phyloP scores from a whole-genome alignment of 495 filamentous ascomycete genomes.

The Achaetomiella virescens region DNA sequence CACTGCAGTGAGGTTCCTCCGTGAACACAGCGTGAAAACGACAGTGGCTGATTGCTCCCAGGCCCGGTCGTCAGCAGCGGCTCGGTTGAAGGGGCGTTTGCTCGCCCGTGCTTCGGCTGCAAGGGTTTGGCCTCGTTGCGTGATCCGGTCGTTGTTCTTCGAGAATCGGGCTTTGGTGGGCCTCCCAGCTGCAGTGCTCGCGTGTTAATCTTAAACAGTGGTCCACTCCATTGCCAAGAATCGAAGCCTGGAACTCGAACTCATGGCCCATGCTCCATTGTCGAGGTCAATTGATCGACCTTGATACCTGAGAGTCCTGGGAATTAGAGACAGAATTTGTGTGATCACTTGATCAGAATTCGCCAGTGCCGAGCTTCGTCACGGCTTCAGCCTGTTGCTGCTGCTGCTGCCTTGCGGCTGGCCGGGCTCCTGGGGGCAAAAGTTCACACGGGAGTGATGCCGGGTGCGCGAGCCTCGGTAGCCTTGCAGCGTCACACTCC shows the following conservation, averaged over 20 bases:
- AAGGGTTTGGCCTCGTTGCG: neutral
- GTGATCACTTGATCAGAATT: neutral
- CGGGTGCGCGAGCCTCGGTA: conserved; percentile 10
- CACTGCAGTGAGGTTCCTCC: neutral
- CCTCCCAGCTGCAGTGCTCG: conserved; percentile 8
- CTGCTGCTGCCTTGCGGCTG: conserved; percentile 19
- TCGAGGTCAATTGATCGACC: neutral
- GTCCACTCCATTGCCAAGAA: conserved; percentile 1
- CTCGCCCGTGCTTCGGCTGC: conserved; percentile 2
- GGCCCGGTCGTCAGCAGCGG: conserved; percentile 5
- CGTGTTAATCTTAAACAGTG: conserved; percentile 19
- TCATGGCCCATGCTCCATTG: conserved; percentile 13
- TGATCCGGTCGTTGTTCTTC: conserved; percentile 2
- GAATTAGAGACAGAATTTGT: neutral
- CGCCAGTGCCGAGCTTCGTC: neutral
- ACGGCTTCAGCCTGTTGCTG: conserved; percentile 7
- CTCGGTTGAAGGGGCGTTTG: conserved; percentile 11
- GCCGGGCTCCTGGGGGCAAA: conserved; percentile 13
- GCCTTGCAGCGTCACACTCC: conserved; percentile 24
- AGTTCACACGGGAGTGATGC: conserved; percentile 1
- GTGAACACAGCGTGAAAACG: neutral
- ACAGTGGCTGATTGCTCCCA: neutral
- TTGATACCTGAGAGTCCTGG: neutral
- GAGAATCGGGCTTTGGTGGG: neutral
- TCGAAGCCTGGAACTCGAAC: neutral